Conservation (phyloP, 768 basidiomycete genomes). For the Tylopilus sp. region DNA sequence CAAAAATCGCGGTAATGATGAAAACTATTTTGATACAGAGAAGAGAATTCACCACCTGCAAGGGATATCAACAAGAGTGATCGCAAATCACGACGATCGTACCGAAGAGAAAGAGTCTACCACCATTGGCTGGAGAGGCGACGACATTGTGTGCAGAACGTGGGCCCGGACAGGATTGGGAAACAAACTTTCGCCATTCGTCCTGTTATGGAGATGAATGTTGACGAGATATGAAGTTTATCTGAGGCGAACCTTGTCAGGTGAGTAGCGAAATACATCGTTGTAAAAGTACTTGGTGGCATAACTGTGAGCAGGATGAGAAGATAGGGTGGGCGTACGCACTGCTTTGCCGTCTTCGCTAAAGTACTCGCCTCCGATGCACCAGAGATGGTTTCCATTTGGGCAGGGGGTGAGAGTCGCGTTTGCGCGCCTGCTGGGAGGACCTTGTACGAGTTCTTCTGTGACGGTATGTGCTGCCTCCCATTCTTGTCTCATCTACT, state of each 20-base stretch:
- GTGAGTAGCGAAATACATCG: constrained; percentile 82
- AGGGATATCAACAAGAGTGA: not conserved
- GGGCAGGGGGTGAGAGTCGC: constrained; percentile 81
- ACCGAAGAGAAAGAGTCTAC: constrained; percentile 85
- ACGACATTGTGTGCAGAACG: constrained; percentile 84
- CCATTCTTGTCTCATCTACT: constrained; percentile 82
- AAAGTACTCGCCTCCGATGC: constrained; percentile 84
- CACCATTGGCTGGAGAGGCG: constrained; percentile 71
- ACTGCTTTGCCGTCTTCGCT: constrained; percentile 82
- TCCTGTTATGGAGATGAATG: constrained; percentile 39
- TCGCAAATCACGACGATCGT: not conserved
- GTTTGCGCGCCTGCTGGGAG: constrained; percentile 79
- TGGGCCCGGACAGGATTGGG: constrained; percentile 82
- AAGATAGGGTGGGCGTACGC: constrained; percentile 11
- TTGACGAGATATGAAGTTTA: not conserved
- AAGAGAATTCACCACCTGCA: constrained; percentile 82
- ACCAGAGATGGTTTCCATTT: constrained; percentile 78
- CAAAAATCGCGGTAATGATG: constrained; percentile 91
- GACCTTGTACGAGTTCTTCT: constrained; percentile 79
- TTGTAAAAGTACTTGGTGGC: constrained; percentile 72
- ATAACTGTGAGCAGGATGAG: not conserved
- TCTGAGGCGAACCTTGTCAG: constrained; percentile 57
- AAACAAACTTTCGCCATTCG: constrained; percentile 87
- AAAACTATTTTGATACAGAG: constrained; percentile 76
- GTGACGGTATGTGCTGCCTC: constrained; percentile 79